Conservation (phyloP, 1,284 basidiomycete genomes). For the Rhodotorula sp. region DNA sequence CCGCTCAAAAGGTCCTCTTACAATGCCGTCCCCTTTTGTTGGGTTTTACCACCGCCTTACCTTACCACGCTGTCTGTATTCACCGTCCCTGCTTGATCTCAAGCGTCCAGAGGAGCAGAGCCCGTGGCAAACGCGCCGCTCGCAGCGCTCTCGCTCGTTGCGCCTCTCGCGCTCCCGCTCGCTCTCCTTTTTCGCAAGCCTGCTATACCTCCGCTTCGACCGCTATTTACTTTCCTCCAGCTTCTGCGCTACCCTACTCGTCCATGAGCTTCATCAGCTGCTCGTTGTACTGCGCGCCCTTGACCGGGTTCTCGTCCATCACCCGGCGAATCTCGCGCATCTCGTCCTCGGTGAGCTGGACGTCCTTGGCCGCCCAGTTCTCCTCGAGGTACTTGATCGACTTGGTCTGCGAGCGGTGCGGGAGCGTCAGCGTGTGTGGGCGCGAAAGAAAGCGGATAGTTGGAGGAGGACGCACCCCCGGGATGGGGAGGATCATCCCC, state of each 20-base stretch:
- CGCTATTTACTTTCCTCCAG: too few species aligned
- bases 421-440: neutral
- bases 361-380: conserved; percentile 20
- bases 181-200: too few species aligned
- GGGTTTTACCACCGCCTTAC: too few species aligned
- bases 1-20: too few species aligned
- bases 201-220: too few species aligned
- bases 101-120: too few species aligned
- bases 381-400: conserved; percentile 32
- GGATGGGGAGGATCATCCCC: conserved; percentile 54
- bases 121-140: too few species aligned
- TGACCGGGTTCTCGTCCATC: conserved; percentile 15
- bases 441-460: rapidly evolving
- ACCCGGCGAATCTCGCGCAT: conserved; percentile 5
- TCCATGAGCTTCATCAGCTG: neutral
- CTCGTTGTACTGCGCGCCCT: conserved; percentile 14
- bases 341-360: conserved; percentile 14
- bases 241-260: conserved; percentile 6
- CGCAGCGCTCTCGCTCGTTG: too few species aligned
- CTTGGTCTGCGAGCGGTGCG: conserved; percentile 24
- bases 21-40: too few species aligned
- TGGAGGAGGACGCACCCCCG: conserved; percentile 28
- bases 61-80: too few species aligned
- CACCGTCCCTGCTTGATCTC: too few species aligned
- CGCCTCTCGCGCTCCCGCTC: too few species aligned